These are phyloP conservation scores for Ascochyta viciae-villosae DNA, from an alignment of 2,329 filamentous ascomycete species.

Conservation along the genomic window DNA sequence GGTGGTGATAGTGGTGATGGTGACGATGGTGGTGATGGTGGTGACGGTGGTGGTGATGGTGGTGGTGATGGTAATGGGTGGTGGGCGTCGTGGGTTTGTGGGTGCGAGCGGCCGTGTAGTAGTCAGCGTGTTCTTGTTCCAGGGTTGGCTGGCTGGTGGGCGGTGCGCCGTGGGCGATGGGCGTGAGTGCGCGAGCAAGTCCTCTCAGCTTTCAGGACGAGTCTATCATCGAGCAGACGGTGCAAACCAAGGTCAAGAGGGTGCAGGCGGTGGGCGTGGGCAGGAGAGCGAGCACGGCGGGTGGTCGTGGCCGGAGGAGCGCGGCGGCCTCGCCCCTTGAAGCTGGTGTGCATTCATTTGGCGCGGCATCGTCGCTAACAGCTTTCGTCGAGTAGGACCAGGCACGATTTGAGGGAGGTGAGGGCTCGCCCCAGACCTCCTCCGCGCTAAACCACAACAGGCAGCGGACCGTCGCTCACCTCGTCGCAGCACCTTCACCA, in stretches of 20 bases:
- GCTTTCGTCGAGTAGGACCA: slow-evolving; percentile 6
- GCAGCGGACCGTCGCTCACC: neutral
- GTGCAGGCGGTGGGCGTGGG: slow-evolving; percentile 9
- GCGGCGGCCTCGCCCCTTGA: slow-evolving; percentile 14
- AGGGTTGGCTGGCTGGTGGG: slow-evolving; percentile 18
- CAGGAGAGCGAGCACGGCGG: slow-evolving; percentile 6
- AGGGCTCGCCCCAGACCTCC: neutral
- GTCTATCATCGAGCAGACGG: slow-evolving; percentile 13
- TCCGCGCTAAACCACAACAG: slow-evolving; percentile 3
- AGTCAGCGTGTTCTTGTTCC: slow-evolving; percentile 23
- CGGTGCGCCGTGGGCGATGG: neutral
- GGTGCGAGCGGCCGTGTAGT: slow-evolving; percentile 8
- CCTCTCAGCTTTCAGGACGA: neutral
- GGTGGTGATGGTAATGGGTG: slow-evolving; percentile 13
- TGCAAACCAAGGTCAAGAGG: slow-evolving; percentile 10
- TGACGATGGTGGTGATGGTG: neutral
- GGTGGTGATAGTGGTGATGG: neutral
- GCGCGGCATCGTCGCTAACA: slow-evolving; percentile 15
- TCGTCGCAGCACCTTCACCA: neutral
- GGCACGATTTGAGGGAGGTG: slow-evolving; percentile 3
- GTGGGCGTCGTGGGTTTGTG: slow-evolving; percentile 6
- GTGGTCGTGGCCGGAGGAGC: slow-evolving; percentile 11
- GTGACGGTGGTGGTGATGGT: slow-evolving; percentile 18
- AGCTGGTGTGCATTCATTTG: slow-evolving; percentile 12
- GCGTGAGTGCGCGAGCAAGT: slow-evolving; percentile 1